Evolutionary conservation across 352 stramenopile genomes (phyloP).

Genomic region (Blastocystis sp.): DNA sequence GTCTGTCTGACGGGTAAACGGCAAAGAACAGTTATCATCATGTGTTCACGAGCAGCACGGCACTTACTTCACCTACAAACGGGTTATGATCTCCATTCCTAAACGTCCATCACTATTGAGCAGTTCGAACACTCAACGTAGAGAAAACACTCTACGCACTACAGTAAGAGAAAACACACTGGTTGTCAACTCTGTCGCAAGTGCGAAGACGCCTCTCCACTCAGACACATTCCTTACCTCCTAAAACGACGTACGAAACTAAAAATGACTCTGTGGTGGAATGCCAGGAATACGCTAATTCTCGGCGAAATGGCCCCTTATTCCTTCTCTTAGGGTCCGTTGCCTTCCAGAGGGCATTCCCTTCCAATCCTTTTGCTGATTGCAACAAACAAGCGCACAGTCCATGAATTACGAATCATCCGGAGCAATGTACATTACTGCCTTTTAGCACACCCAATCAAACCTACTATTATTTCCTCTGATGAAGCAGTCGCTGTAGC

Average conservation of each 20-base stretch:
- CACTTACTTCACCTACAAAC: constrained; percentile 31
- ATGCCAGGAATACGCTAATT: neutral
- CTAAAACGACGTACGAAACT: neutral
- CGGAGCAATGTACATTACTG: constrained; percentile 68
- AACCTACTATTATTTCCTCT: constrained; percentile 94
- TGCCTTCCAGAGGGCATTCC: neutral
- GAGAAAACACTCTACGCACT: constrained; percentile 67
- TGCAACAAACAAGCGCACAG: neutral
- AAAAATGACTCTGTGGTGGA: constrained; percentile 3
- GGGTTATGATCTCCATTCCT: constrained; percentile 48
- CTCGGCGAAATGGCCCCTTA: neutral
- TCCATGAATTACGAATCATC: constrained; percentile 35
- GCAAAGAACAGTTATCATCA: constrained; percentile 17
- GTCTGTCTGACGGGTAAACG: constrained; percentile 50
- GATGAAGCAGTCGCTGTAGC: constrained; percentile 99
- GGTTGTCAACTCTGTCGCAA: constrained; percentile 53
- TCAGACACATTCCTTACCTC: neutral
- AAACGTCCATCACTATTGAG: constrained; percentile 42
- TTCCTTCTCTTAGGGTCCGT: neutral
- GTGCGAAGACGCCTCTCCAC: neutral
- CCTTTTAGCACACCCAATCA: neutral
- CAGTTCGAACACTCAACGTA: constrained; percentile 48
- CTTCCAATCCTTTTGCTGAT: neutral
- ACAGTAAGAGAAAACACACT: constrained; percentile 52
- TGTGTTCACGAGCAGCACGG: constrained; percentile 25